Evolutionary conservation across 495 filamentous ascomycete species (phyloP), one percentile per base, ranked within the genome.

Genomic region (Venustampulla echinocandica): DNA sequence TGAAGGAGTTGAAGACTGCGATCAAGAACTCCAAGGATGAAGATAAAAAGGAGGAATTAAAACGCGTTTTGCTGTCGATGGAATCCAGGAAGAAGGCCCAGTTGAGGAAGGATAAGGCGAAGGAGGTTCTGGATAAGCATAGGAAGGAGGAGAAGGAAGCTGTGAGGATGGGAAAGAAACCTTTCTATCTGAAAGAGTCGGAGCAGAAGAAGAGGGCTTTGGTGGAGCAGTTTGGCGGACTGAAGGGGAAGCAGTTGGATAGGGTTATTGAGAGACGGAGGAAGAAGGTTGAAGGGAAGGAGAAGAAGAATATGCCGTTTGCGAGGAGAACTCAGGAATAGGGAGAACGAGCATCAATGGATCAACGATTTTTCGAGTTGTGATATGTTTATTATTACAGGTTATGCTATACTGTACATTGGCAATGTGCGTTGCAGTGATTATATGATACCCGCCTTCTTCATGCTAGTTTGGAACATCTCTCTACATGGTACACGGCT

Each of bases 151-250:
- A 98, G 75, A 85, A 85, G 65, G 82, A 88, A 63, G 63, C 83
- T 44, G 77, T 97, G 22, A 75, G 71, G 55, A 76, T 88, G 66
- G 92, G 92, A 18, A 95, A 97, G 78, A 80, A 80, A 71, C 90
- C 90, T 4, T 98, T 89, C 60, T 95, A 83, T 61, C 68, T 96
- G 52, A 97, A 97, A 76, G 79, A 83, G 65, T 79, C 77, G 48
- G 89, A 95, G 66, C 73, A 88, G 66, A 95, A 93, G 79, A 88
- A 88, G 67, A 64, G 80, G 61, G 69, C 87, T 22, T 65, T 95
- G 47, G 63, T 85, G 50, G 81, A 94, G 56, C 80, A 82, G 62
- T 96, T 83, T 57, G 69, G 76, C 50, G 77, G 74, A 44, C 78
- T 97, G 77, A 87, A 82, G 67, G 81, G 80, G 40, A 81, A 79